Base-by-base conservation (phyloP, 148 eudicot genomes). In the Oxyria digyna region DNA sequence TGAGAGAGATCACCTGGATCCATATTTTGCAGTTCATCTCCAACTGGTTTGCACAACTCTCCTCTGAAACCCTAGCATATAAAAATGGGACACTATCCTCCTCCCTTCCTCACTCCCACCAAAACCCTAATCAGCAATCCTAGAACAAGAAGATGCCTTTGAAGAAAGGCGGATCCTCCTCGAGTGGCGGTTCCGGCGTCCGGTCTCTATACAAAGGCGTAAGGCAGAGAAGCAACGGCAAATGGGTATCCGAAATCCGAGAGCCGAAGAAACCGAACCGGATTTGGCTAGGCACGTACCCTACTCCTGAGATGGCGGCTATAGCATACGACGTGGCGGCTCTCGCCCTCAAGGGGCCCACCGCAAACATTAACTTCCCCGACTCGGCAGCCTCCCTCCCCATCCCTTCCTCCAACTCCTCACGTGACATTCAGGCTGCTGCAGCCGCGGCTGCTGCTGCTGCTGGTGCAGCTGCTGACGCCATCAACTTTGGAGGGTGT, bases 231-330 rank as follows among this genome's bases (percentile, higher is more conserved):
- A 85, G 81, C 70, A 84, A 85, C 6, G 90, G 87, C 6, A 88
- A 85, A 38, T 88, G 95, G 95, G 95, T 86, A 2, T 88, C 95
- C 0, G 95, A 88, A 26, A 88, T 88, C 40, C 87, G 95, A 0
- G 95, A 88, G 77, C 95, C 95, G 0, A 73, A 67, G 67, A 77
- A 85, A 7, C 90, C 90, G 1, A 85, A 85, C 69, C 70, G 95
- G 21, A 88, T 88, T 1, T 88, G 95, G 95, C 80, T 88, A 21
- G 95, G 95, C 6, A 78, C 95, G 15, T 88, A 82, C 73, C 78
- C 90, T 15, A 85, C 86, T 0, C 84, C 86, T 0, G 95, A 88
- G 71, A 88, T 88, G 95, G 90, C 95, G 0, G 95, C 95, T 0
- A 84, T 82, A 26, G 95, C 95, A 0, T 88, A 85, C 67, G 95